A percentile compares a stretch with the other conserved stretches of the same genome.
These are phyloP conservation scores for Metarhizium humberi DNA, from an alignment of 2,329 filamentous ascomycete species.

Conservation along the genomic window DNA sequence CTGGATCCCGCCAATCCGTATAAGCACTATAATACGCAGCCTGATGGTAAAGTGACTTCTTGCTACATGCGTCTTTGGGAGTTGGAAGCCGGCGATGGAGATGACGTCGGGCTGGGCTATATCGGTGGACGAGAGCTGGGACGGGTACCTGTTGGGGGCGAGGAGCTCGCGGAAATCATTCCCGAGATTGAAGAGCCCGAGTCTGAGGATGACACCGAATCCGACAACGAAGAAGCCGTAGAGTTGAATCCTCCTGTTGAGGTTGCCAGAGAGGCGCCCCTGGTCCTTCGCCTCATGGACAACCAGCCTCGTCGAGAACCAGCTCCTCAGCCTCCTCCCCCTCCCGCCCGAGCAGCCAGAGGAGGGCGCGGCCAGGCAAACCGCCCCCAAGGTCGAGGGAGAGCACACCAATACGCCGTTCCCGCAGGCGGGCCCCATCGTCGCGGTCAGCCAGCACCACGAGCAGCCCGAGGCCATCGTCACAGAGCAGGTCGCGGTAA, in stretches of 20 bases:
- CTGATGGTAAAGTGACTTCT: conserved; percentile 39
- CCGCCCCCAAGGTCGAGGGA: not conserved
- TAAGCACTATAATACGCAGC: conserved; percentile 68
- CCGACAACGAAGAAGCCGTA: conserved; percentile 16
- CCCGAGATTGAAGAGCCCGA: conserved; percentile 12
- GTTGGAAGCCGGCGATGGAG: conserved; percentile 68
- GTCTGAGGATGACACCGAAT: conserved; percentile 9
- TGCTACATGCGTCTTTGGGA: conserved; percentile 91
- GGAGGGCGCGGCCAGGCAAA: not conserved
- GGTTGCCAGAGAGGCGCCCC: conserved; percentile 46
- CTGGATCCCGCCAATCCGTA: conserved; percentile 76
- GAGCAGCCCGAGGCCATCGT: not conserved
- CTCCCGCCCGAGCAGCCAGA: not conserved
- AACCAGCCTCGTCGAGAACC: conserved; percentile 20
- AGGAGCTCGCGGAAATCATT: not conserved
- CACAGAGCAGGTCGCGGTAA: not conserved
- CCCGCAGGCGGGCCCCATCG: not conserved
- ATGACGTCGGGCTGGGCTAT: conserved; percentile 37
- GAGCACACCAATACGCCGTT: not conserved
- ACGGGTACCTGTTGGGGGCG: conserved; percentile 3
- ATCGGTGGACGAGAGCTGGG: conserved; percentile 24
- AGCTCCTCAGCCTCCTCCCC: conserved; percentile 1
- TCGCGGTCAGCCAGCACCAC: not conserved
- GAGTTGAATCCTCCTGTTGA: conserved; percentile 24
- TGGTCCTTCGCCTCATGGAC: conserved; percentile 44